Evolutionary conservation across 23 red algal species (phyloP), one percentile per base, ranked within the genome.

Genomic region (Chondrus crispus): DNA sequence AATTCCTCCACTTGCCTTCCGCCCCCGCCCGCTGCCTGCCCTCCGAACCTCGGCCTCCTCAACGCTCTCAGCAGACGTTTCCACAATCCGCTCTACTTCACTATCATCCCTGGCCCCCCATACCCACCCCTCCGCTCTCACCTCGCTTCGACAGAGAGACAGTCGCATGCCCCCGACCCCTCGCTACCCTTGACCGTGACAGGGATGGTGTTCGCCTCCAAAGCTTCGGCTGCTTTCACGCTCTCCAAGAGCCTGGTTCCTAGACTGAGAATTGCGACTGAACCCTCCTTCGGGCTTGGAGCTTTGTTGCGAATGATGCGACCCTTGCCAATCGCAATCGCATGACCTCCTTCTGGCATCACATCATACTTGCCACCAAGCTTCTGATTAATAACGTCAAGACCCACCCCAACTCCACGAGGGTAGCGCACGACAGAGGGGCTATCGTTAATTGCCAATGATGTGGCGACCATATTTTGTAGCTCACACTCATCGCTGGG

Each of bases 381-480:
- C 66, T 89, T 87, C n/a, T 54, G 44, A 41, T 80, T 82, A 29
- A 98, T 78, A 38, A 88, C 74, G 26, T 98, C 96, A 14, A 98
- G 53, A 32, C 96, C 96, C 33, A 98, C 60, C 14, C 93, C 96
- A 53, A 87, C 93, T 8, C 96, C 96, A 36, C 96, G 93, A 47
- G 96, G 96, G 68, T 96, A 98, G 35, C 96, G 73, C 70, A 98
- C 93, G 38, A 93, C 96, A 16, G 72, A 85, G 5, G 96, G 96
- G 18, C 42, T 72, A 85, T 95, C 96, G 58, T 95, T 91, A 48
- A 95, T 92, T 19, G 48, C 85, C 20, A 93, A 68, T 53, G 93
- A 78, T 54, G 96, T 98, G 62, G 92, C 96, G 13, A 98, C 84
- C 96, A 98, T 98, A 55, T 98, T 89, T 82, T 95, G 85, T 62